Evolutionary conservation across 345 rosid species (phyloP), one percentile per base, ranked within the genome.

Genomic region (Syzygium aromaticum): DNA sequence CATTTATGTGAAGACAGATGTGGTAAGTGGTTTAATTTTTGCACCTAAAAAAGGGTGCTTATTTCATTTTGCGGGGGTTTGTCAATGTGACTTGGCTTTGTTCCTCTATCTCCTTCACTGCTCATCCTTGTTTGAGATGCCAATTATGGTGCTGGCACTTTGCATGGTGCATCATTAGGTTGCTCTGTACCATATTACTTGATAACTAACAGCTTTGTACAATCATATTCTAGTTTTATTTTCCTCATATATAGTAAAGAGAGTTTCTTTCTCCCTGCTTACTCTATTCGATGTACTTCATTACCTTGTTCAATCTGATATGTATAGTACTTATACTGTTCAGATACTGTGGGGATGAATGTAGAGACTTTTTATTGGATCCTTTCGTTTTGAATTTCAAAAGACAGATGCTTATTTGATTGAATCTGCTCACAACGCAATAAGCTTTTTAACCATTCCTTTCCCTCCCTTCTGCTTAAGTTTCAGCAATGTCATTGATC

Each of bases 1-100:
- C 90, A 90, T 98, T 85, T 96, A 95, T 38, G 92, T 93, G 87
- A 95, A 95, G 92, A 93, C 98, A 54, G 93, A 95, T 87, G 94
- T 91, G 98, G 99, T 96, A 95, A 59, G 92, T 1, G n/a, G 9
- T 51, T 19, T 82, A 67, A 12, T 67, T 56, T 85, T 19, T 80
- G 80, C 63, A 23, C 2, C n/a, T 38, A 13, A 54, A 67, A 67
- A 84, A 46, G 64, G 38, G 11, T 67, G 40, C 38, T 77, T 77
- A 51, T 77, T 73, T 9, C 51, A 46, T 27, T 73, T 2, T 78
- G 61, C 27, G 0, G 0, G 23, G 0, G 77, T n/a, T 28, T 23
- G 59, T 40, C 5, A 4, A 40, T 64, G 57, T 22, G 59, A 33
- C 49, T 19, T 73, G 80, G 49, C 80, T 73, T 33, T 73, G 49